Percentiles rank a stretch among this genome's conserved stretches.
These are phyloP conservation scores for Agrocybe pediades DNA, from an alignment of 768 basidiomycete species.

Conservation along the genomic window DNA sequence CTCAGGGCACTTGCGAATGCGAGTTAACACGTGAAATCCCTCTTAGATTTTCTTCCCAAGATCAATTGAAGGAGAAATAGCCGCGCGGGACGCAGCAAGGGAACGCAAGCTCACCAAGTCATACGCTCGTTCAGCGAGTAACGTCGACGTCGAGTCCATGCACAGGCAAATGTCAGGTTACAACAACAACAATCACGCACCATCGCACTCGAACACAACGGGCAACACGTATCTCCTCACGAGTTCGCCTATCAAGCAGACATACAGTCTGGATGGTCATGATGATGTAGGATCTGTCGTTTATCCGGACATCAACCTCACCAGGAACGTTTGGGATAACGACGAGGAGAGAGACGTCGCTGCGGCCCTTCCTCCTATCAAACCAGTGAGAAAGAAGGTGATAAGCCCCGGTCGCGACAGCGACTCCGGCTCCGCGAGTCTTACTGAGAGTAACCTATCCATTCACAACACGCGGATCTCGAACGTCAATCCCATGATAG, in stretches of 20 bases:
- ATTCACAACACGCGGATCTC: slow-evolving; percentile 38
- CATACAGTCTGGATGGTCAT: slow-evolving; percentile 22
- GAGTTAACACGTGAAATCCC: neutral
- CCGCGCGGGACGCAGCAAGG: slow-evolving; percentile 46
- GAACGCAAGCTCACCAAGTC: slow-evolving; percentile 39
- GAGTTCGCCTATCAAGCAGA: slow-evolving; percentile 33
- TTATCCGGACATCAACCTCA: slow-evolving; percentile 5
- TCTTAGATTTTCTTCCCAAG: slow-evolving; percentile 85
- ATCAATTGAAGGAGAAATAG: slow-evolving; percentile 67
- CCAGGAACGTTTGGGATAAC: slow-evolving; percentile 18
- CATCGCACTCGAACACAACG: slow-evolving; percentile 8
- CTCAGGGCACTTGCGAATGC: neutral
- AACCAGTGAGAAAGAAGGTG: slow-evolving; percentile 43
- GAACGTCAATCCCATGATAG: slow-evolving; percentile 53
- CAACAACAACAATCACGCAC: neutral
- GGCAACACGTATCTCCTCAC: slow-evolving; percentile 35
- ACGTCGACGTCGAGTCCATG: slow-evolving; percentile 22
- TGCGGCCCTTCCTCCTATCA: slow-evolving; percentile 32
- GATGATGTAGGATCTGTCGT: slow-evolving; percentile 8
- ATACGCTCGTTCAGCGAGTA: slow-evolving; percentile 21
- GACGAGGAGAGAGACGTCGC: slow-evolving; percentile 35
- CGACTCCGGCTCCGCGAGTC: slow-evolving; percentile 33
- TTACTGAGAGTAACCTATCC: slow-evolving; percentile 47
- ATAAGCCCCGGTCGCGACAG: slow-evolving; percentile 28
- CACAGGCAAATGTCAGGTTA: slow-evolving; percentile 21